Conservation (phyloP, 139 green algal genomes). For the Limnomonas spitsbergensis region DNA sequence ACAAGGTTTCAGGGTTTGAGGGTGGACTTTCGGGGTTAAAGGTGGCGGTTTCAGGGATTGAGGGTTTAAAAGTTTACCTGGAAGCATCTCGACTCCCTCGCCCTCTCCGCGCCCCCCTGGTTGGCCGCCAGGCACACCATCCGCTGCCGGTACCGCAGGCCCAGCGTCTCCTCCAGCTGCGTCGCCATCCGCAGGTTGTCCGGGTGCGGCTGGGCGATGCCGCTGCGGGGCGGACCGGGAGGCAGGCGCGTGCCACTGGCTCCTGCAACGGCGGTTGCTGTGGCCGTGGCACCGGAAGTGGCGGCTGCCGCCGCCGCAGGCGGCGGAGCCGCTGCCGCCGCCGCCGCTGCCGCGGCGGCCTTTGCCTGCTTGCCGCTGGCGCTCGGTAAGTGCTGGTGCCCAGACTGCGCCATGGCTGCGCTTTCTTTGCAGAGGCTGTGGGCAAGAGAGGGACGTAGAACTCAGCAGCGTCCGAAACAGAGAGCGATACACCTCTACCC, state of each 20-base stretch:
- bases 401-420: no score
- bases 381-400: no score
- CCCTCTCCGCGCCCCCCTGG: neutral
- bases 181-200: neutral
- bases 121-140: constrained; percentile 43
- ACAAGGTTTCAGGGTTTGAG: no score
- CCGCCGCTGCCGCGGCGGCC: no score
- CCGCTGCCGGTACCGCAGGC: constrained; percentile 42
- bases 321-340: no score
- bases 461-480: no score
- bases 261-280: neutral
- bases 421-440: no score
- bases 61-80: no score
- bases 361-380: neutral
- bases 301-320: neutral
- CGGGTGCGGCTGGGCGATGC: neutral
- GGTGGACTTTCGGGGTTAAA: no score
- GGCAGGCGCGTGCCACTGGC: neutral
- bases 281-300: neutral
- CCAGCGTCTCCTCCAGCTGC: constrained; percentile 39
- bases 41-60: no score
- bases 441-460: no score
- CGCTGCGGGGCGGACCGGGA: neutral
- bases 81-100: constrained; percentile 33
- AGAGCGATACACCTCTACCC: no score